A percentile compares a stretch with the other conserved stretches of the same genome.
Conservation (phyloP, 805 yeast genomes). For the Yarrowia keelungensis region DNA sequence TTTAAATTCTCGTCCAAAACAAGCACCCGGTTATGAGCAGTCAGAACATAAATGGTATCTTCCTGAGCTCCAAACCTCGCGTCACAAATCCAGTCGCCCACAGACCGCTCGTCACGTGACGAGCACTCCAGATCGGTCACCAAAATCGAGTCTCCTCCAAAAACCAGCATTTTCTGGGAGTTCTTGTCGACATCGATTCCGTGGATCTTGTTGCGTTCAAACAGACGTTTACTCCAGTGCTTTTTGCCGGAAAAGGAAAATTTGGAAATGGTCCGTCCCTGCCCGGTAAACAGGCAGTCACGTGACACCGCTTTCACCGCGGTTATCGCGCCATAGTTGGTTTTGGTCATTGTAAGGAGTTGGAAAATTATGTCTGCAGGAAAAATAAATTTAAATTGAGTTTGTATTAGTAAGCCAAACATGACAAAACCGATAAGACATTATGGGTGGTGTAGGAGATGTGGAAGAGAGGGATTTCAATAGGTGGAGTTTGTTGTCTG, state of each 20-base stretch:
- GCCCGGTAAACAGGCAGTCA: conserved; percentile 62
- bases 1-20: conserved; percentile 48
- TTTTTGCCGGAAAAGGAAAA: conserved; percentile 54
- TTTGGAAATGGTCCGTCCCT: conserved; percentile 74
- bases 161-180: conserved; percentile 51
- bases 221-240: conserved; percentile 56
- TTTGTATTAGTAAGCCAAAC: neutral
- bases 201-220: conserved; percentile 81
- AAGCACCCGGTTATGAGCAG: conserved; percentile 79
- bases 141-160: conserved; percentile 77
- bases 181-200: conserved; percentile 60
- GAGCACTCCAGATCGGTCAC: conserved; percentile 51
- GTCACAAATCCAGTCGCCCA: conserved; percentile 82
- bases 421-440: no score
- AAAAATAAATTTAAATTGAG: neutral
- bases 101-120: conserved; percentile 49
- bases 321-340: conserved; percentile 40
- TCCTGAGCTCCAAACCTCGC: conserved; percentile 58
- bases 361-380: neutral
- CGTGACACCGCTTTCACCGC: conserved; percentile 74
- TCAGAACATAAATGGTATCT: conserved; percentile 60
- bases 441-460: no score
- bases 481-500: no score
- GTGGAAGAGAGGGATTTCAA: no score
- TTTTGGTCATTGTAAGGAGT: neutral